Percentiles rank a stretch among this genome's conserved stretches.
These are phyloP conservation scores for Canavalia ensiformis DNA, from an alignment of 306 rosid species.

Conservation along the genomic window DNA sequence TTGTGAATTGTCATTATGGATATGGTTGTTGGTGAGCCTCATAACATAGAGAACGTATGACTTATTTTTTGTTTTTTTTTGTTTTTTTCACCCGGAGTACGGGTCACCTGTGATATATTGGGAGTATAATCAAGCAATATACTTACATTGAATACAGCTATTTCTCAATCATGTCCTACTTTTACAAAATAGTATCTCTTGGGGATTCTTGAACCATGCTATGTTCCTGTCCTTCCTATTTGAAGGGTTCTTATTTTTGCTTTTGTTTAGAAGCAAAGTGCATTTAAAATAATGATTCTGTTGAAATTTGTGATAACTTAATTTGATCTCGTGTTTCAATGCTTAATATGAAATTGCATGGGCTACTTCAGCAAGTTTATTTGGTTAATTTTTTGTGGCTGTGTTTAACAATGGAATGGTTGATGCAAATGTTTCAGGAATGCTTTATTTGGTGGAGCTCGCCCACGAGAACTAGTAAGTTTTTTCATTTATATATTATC, in stretches of 20 bases:
- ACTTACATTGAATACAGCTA: background rate
- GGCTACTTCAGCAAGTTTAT: constrained; percentile 38
- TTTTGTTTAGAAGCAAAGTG: constrained; percentile 29
- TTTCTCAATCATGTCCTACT: constrained; percentile 18
- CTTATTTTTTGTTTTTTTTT: background rate
- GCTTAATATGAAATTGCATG: constrained; percentile 15
- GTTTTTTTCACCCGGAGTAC: background rate
- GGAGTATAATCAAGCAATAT: background rate
- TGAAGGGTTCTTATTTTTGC: constrained; percentile 26
- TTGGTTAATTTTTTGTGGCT: constrained; percentile 20
- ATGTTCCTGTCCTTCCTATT: constrained; percentile 32
- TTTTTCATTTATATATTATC: constrained; percentile 15
- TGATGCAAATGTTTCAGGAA: constrained; percentile 71
- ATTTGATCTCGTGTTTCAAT: constrained; percentile 16
- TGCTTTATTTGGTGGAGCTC: constrained; percentile 95
- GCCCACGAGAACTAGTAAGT: constrained; percentile 94
- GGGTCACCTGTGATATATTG: constrained; percentile 7
- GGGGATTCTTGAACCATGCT: constrained; percentile 20
- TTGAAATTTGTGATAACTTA: constrained; percentile 34
- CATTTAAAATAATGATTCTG: constrained; percentile 4
- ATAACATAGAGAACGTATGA: background rate
- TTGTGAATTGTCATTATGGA: constrained; percentile 17
- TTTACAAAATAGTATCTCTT: constrained; percentile 2
- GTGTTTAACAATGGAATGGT: constrained; percentile 38
- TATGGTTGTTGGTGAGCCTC: constrained; percentile 12